phyloP scores from a whole-genome alignment of 2,329 filamentous ascomycete species.

The Magnaporthiopsis poae region DNA sequence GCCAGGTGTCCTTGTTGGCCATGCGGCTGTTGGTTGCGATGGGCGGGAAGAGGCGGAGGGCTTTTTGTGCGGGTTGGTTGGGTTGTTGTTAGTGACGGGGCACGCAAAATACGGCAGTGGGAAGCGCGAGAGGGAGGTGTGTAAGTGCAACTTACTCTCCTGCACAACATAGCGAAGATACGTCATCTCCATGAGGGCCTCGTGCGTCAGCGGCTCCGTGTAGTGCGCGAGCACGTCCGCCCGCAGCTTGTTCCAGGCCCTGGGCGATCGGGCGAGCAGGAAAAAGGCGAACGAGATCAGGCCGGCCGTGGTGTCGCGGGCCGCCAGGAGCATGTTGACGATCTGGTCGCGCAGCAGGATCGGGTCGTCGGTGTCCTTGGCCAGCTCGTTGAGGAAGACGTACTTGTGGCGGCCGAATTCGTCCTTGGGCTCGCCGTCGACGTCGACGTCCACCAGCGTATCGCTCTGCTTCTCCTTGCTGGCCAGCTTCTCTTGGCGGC shows the following conservation, averaged over 20 bases:
- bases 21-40: conserved; percentile 32
- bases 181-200: conserved; percentile 74
- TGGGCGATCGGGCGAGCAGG: background rate
- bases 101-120: too few relatives aligned
- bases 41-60: conserved; percentile 34
- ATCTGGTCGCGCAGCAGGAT: background rate
- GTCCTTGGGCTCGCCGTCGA: background rate
- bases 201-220: conserved; percentile 52
- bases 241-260: background rate
- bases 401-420: background rate
- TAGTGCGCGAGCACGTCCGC: conserved; percentile 16
- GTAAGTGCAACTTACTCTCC: conserved; percentile 52
- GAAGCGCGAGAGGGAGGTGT: background rate
- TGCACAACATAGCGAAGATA: conserved; percentile 65
- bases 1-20: conserved; percentile 32
- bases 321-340: conserved; percentile 5
- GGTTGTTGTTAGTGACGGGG: too few relatives aligned
- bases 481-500: too few relatives aligned
- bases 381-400: conserved; percentile 2
- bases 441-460: background rate
- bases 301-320: conserved; percentile 3
- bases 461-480: background rate
- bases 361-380: background rate
- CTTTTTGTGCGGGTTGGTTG: conserved; percentile 13
- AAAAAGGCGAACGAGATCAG: conserved; percentile 1